These are phyloP conservation scores for Tolypocladium album DNA, from an alignment of 2,329 filamentous ascomycete genomes.

Conservation along the genomic window DNA sequence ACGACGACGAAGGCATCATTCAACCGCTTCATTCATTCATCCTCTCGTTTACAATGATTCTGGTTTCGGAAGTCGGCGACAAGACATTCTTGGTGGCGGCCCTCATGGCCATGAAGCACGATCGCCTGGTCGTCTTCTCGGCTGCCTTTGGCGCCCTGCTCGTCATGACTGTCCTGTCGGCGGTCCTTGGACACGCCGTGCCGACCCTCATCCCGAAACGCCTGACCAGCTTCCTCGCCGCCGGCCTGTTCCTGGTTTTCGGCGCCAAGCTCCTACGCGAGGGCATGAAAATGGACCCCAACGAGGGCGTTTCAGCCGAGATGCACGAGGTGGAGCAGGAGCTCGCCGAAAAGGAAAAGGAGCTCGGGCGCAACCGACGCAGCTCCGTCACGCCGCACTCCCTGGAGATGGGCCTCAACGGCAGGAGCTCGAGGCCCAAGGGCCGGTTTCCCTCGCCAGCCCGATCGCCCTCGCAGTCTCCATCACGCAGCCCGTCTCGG, in stretches of 20 bases:
- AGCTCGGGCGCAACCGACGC: slow-evolving; percentile 51
- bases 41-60: slow-evolving; percentile 91
- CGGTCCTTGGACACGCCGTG: slow-evolving; percentile 83
- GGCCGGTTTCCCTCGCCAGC: slow-evolving; percentile 71
- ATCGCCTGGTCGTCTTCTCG: slow-evolving; percentile 84
- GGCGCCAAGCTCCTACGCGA: slow-evolving; percentile 76
- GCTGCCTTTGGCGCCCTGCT: slow-evolving; percentile 88
- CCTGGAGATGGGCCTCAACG: slow-evolving; percentile 68
- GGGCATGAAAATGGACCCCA: slow-evolving; percentile 76
- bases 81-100: slow-evolving; percentile 97
- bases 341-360: slow-evolving; percentile 85
- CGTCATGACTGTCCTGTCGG: slow-evolving; percentile 91
- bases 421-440: slow-evolving; percentile 60
- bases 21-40: slow-evolving; percentile 80
- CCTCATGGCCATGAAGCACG: slow-evolving; percentile 98
- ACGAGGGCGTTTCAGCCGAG: slow-evolving; percentile 89
- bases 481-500: slow-evolving; percentile 48
- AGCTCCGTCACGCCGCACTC: slow-evolving; percentile 62
- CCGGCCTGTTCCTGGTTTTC: slow-evolving; percentile 80
- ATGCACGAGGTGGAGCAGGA: slow-evolving; percentile 97
- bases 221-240: slow-evolving; percentile 81
- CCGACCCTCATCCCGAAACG: slow-evolving; percentile 81
- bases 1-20: slow-evolving; percentile 52
- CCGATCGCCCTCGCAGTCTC: slow-evolving; percentile 69
- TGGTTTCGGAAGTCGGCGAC: slow-evolving; percentile 94